phyloP scores from a whole-genome alignment of 2,329 filamentous ascomycete species.

The Daldinia eschscholtzii region DNA sequence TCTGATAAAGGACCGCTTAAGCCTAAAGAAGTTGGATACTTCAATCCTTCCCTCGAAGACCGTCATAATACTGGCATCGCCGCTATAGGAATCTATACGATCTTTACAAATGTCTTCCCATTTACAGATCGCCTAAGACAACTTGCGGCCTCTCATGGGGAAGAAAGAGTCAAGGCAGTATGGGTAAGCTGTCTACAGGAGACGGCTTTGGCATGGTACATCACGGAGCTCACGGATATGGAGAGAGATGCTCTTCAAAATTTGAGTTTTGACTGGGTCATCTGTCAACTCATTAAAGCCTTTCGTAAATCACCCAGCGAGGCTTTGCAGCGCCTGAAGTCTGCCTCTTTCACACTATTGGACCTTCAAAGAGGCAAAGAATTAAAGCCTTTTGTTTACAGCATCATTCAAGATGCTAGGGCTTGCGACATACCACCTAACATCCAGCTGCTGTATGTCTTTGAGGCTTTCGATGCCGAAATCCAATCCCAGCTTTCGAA shows the following conservation, averaged over 20 bases:
- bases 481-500: slow-evolving; percentile 1
- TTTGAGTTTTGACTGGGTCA: not conserved
- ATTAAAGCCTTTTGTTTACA: not conserved
- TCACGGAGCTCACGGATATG: not conserved
- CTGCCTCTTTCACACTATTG: not conserved
- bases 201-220: not conserved
- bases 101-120: not conserved
- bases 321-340: not conserved
- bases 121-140: slow-evolving; percentile 1
- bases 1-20: not conserved
- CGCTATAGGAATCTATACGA: not conserved
- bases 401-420: slow-evolving; percentile 7
- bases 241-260: slow-evolving; percentile 1
- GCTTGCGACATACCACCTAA: not conserved
- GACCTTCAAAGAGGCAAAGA: not conserved
- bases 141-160: not conserved
- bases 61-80: not conserved
- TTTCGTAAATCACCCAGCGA: not conserved
- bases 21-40: not conserved
- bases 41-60: not conserved
- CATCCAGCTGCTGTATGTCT: slow-evolving; percentile 5
- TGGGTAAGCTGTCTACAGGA: slow-evolving; percentile 3
- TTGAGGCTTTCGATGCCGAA: not conserved
- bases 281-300: not conserved
- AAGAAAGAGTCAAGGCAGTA: not conserved